phyloP scores from a whole-genome alignment of 768 basidiomycete genomes.

The Tephrocybe sp. region DNA sequence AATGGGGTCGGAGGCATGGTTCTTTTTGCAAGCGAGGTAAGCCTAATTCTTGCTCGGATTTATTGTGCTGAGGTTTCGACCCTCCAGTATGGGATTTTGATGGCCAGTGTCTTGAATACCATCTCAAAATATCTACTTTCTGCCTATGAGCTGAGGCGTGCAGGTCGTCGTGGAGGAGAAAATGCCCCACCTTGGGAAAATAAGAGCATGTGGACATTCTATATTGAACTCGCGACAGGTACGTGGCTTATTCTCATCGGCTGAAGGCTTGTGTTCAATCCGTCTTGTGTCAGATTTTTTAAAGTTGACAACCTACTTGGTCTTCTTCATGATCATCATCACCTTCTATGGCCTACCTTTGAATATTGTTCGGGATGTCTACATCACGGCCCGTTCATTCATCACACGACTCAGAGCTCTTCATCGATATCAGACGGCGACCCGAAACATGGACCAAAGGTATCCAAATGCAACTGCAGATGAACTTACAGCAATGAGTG shows the following conservation, averaged over 20 bases:
- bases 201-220: conserved; percentile 97
- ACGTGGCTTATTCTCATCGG: conserved; percentile 23
- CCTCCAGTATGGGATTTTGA: conserved; percentile 88
- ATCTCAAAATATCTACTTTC: conserved; percentile 84
- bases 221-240: conserved; percentile 92
- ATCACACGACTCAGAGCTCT: conserved; percentile 84
- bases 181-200: conserved; percentile 94
- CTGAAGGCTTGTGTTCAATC: conserved; percentile 9
- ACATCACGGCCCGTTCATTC: conserved; percentile 93
- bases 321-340: conserved; percentile 93
- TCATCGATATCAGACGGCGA: conserved; percentile 90
- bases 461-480: conserved; percentile 91
- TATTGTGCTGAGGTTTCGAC: not conserved
- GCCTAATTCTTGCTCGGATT: conserved; percentile 22
- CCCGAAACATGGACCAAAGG: conserved; percentile 92
- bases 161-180: conserved; percentile 75
- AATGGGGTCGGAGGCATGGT: conserved; percentile 90
- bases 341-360: conserved; percentile 93
- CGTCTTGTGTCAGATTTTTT: conserved; percentile 69
- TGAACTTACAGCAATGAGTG: conserved; percentile 79
- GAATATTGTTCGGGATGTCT: conserved; percentile 97
- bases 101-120: conserved; percentile 77
- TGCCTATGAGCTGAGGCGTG: conserved; percentile 78
- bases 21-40: conserved; percentile 91
- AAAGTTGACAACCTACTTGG: conserved; percentile 88